phyloP scores from a whole-genome alignment of 2,329 filamentous ascomycete genomes.

The Pseudocercospora ulei region DNA sequence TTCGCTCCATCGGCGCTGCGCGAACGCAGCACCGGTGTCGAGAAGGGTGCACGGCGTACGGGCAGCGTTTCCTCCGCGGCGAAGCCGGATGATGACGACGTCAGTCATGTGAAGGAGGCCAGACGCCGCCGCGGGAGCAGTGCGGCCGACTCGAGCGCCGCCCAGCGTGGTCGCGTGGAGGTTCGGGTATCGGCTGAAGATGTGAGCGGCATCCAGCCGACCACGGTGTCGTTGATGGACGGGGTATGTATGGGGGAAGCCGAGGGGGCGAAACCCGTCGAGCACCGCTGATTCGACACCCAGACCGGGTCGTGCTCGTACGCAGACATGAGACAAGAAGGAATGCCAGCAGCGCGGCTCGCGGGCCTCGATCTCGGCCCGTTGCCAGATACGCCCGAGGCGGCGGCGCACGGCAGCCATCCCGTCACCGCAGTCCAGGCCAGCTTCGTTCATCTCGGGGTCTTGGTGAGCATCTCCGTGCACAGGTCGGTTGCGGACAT shows the following conservation, averaged over 20 bases:
- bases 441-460: slow-evolving; percentile 22
- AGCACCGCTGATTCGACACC: no score
- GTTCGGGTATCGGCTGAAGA: slow-evolving; percentile 16
- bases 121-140: slow-evolving; percentile 1
- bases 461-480: slow-evolving; percentile 22
- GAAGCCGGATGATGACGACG: no score
- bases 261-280: no score
- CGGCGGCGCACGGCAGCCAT: slow-evolving; percentile 3
- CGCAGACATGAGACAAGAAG: slow-evolving; percentile 3
- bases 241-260: no score
- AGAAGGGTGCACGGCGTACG: not conserved
- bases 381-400: slow-evolving; percentile 17
- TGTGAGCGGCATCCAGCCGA: slow-evolving; percentile 15
- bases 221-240: slow-evolving; percentile 9
- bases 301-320: slow-evolving; percentile 11
- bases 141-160: slow-evolving; percentile 1
- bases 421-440: slow-evolving; percentile 23
- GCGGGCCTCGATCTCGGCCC: slow-evolving; percentile 13
- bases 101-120: no score
- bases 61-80: not conserved
- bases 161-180: slow-evolving; percentile 15
- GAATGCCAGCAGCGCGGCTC: slow-evolving; percentile 18
- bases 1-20: not conserved
- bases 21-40: not conserved
- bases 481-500: slow-evolving; percentile 23